Evolutionary conservation across 257 asterid species (phyloP), one percentile per base, ranked within the genome.

Genomic region (Asclepias syriaca): DNA sequence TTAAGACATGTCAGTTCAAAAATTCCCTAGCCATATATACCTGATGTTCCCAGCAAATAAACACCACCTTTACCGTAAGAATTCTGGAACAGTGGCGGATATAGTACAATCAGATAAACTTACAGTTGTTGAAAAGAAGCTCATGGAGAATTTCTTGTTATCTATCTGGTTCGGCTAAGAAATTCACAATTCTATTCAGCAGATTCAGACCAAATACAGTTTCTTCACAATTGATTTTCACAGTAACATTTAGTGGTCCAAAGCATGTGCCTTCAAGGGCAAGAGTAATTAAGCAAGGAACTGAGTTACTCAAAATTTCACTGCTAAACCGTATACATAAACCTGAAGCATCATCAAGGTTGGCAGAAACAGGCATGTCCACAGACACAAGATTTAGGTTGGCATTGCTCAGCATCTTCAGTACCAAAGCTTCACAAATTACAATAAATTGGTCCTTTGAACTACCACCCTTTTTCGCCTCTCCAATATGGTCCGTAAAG

Each of bases 191-290:
- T 82, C 97, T 87, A 79, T 95, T 92, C 78, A 95, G 83, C 80
- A 95, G 81, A 83, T 95, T 94, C 73, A 94, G 81, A 80, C 95
- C 96, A 82, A 94, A 91, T 74, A 94, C 97, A 75, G 99, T 89
- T 75, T 94, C 97, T 79, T 94, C 97, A 75, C 97, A 94, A 75
- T 89, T 89, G 79, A 89, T 80, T 79, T 89, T 91, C 71, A 91
- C 96, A 1, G 81, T 73, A 21, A 87, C 85, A 68, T 88, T 90
- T 66, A 92, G 88, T 18, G 90, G 96, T 81, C 88, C 91, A 43
- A 80, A 78, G 85, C 92, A 90, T 73, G 83, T 81, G 75, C 99
- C 98, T 80, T 87, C 85, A 56, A 92, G 84, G 63, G 89, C 80
- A 70, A 90, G 89, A 51, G 96, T 85, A 81, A 92, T 68, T 66